Evolutionary conservation across 768 basidiomycete species (phyloP).

Genomic region (Trichaptum fuscoviolaceum): DNA sequence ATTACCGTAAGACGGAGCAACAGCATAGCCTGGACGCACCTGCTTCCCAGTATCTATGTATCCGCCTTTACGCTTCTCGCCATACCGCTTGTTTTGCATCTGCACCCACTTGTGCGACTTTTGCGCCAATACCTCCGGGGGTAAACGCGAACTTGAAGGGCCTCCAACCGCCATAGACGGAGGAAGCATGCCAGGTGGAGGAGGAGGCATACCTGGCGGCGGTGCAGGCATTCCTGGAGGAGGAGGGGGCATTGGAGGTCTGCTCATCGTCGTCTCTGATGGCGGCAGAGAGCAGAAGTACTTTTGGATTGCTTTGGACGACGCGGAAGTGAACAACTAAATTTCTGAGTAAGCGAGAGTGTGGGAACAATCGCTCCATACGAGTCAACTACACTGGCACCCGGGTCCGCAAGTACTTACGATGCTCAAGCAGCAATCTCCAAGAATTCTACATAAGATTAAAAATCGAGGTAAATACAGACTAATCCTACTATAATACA

Average conservation of each 20-base stretch:
- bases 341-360: neutral
- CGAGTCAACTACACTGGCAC: too few species aligned
- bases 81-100: constrained; percentile 89
- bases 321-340: neutral
- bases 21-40: constrained; percentile 37
- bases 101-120: constrained; percentile 97
- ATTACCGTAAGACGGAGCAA: constrained; percentile 7
- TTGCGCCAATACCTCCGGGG: constrained; percentile 71
- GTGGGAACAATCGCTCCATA: neutral
- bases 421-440: too few species aligned
- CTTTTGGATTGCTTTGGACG: neutral
- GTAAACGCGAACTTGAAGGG: constrained; percentile 36
- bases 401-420: too few species aligned
- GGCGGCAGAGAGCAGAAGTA: neutral
- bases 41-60: constrained; percentile 92
- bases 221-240: constrained; percentile 29
- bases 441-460: too few species aligned
- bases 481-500: too few species aligned
- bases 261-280: constrained; percentile 11
- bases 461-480: too few species aligned
- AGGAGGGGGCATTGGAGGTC: constrained; percentile 26
- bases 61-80: constrained; percentile 84
- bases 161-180: constrained; percentile 19
- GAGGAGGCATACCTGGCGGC: constrained; percentile 23
- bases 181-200: constrained; percentile 26